Evolutionary conservation across 2,329 filamentous ascomycete species (phyloP), one percentile per base, ranked within the genome.

Genomic region (Colletotrichum godetiae): DNA sequence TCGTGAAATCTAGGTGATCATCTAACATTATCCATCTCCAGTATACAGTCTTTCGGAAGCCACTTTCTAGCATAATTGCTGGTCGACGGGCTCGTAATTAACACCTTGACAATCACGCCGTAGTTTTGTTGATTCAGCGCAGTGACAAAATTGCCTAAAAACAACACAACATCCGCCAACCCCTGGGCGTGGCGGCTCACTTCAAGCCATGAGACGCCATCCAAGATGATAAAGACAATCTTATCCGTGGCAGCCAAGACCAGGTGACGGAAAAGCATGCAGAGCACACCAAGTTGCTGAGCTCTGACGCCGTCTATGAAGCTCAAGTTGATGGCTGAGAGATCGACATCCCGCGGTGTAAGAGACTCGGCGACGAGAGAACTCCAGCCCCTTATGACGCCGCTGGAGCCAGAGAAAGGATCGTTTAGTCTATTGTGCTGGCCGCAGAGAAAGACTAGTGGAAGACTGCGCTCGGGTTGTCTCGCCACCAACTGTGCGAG

Each of bases 21-120:
- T 2, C 60, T 53, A 75, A 67, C 49, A 15, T 61, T 35, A 7
- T 67, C 68, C 68, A 67, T 57, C 49, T 71, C 57, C 13, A 62
- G n/a, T 11, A 57, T 57, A 4, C 57, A 49, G 1, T 27, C 56
- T 5, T 57, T 37, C 0, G 57, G 57, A 4, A 67, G 56, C 62
- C 62, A 61, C 5, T 10, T n/a, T 12, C 53, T 27, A 1, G 19
- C 62, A 10, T 61, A 5, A 13, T 37, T 64, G 22, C 68, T 71
- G 12, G 68, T 70, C 8, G 42, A 55, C 1, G 61, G 46, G 8
- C 67, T 61, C 2, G 62, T 71, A 5, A 71, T 19, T 19, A 67
- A 12, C 0, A 67, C 62, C 15, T 71, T 71, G 42, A 61, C 24
- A 10, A 71, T n/a, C 4, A 71, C 53, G 7, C 49, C 33, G 19